Evolutionary conservation across 208 protist species (phyloP).

Genomic region (Naegleria lovaniensis): DNA sequence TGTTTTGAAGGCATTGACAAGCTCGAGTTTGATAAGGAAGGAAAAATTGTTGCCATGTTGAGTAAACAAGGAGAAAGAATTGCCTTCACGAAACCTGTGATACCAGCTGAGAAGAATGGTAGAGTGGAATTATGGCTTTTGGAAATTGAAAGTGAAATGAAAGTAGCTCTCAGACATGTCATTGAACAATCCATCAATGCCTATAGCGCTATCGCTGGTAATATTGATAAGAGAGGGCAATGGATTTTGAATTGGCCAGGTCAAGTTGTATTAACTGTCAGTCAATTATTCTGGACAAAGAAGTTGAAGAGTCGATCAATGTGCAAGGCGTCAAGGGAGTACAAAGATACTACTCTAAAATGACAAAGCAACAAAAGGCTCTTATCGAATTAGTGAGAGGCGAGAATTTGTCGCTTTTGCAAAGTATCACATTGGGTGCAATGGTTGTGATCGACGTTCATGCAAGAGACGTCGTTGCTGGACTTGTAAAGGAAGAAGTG

Average conservation of each 20-base stretch:
- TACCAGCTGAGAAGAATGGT: slow-evolving; percentile 72
- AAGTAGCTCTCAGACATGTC: slow-evolving; percentile 69
- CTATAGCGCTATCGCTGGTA: slow-evolving; percentile 45
- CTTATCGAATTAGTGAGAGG: slow-evolving; percentile 82
- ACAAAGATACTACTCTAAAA: slow-evolving; percentile 75
- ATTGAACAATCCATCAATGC: slow-evolving; percentile 69
- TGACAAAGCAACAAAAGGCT: slow-evolving; percentile 71
- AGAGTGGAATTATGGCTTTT: slow-evolving; percentile 89
- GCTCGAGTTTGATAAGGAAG: slow-evolving; percentile 69
- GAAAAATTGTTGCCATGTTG: slow-evolving; percentile 75
- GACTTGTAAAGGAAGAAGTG: slow-evolving; percentile 74
- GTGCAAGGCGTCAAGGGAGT: slow-evolving; percentile 69
- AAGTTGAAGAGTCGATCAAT: slow-evolving; percentile 76
- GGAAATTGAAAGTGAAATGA: slow-evolving; percentile 81
- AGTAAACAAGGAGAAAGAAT: slow-evolving; percentile 78
- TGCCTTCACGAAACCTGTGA: slow-evolving; percentile 64
- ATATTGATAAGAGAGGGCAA: slow-evolving; percentile 53
- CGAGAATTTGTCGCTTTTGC: slow-evolving; percentile 62
- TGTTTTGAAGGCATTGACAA: slow-evolving; percentile 90
- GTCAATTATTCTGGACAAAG: slow-evolving; percentile 84
- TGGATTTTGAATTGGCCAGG: slow-evolving; percentile 85
- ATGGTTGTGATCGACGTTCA: slow-evolving; percentile 89
- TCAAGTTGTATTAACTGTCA: slow-evolving; percentile 79
- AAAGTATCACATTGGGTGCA: slow-evolving; percentile 80
- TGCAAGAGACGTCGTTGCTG: slow-evolving; percentile 80